These are phyloP conservation scores for Candida nitratophila DNA, from an alignment of 805 yeast species.

Conservation along the genomic window DNA sequence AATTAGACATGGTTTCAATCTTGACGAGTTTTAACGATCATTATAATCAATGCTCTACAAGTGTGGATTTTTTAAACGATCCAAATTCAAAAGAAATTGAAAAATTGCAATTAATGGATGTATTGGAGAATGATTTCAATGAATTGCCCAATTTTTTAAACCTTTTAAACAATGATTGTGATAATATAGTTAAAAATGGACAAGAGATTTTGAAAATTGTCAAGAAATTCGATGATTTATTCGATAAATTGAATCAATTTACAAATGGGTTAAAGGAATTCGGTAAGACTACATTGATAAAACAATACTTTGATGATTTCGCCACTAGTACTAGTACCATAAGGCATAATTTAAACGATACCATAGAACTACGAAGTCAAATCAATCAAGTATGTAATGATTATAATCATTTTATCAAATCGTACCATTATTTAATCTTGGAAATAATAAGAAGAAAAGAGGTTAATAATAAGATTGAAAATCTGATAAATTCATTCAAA, in stretches of 20 bases:
- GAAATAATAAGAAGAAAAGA: conserved; percentile 47
- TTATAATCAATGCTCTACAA: conserved; percentile 69
- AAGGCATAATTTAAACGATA: conserved; percentile 5
- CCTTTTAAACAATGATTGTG: conserved; percentile 34
- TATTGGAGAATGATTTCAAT: conserved; percentile 38
- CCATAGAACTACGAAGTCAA: conserved; percentile 9
- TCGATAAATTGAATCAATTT: conserved; percentile 11
- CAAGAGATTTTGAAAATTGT: conserved; percentile 18
- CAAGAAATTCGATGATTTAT: conserved; percentile 13
- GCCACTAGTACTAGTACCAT: conserved; percentile 7
- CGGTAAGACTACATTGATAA: conserved; percentile 20
- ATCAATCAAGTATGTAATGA: conserved; percentile 30
- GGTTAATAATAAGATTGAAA: conserved; percentile 32
- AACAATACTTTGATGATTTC: conserved; percentile 13
- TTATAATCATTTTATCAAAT: conserved; percentile 40
- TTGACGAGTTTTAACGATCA: conserved; percentile 71
- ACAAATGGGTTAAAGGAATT: conserved; percentile 19
- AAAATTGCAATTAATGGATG: conserved; percentile 10
- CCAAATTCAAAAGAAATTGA: conserved; percentile 20
- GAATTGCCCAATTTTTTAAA: conserved; percentile 53
- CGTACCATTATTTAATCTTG: conserved; percentile 44
- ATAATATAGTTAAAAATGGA: conserved; percentile 21
- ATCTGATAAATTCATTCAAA: conserved; percentile 35
- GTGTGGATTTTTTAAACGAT: conserved; percentile 30
- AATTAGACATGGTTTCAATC: conserved; percentile 62